Conservation (phyloP, 495 filamentous ascomycete genomes). For the Penicillium salamii region DNA sequence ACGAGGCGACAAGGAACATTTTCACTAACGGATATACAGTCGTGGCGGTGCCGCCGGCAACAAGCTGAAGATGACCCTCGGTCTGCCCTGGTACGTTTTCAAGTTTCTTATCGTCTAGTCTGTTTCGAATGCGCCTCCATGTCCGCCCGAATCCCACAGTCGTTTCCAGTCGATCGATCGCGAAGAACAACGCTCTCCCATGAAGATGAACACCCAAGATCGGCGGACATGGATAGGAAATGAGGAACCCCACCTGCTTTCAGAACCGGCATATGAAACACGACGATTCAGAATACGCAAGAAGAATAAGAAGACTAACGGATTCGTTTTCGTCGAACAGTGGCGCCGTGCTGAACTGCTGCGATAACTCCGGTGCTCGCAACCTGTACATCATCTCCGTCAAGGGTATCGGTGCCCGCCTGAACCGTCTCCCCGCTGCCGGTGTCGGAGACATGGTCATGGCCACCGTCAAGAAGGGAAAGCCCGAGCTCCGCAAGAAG, state of each 20-base stretch:
- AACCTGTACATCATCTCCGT: conserved; percentile 99
- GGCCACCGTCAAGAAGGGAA: conserved; percentile 99
- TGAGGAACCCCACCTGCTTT: conserved; percentile 1
- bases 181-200: conserved; percentile 1
- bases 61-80: conserved; percentile 99
- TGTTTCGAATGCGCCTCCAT: conserved; percentile 9
- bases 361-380: conserved; percentile 96
- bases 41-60: conserved; percentile 93
- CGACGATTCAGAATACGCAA: conserved; percentile 4
- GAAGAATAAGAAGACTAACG: conserved; percentile 19
- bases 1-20: conserved; percentile 6
- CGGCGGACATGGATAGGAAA: conserved; percentile 4
- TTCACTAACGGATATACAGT: conserved; percentile 42
- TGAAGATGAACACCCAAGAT: neutral
- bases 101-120: conserved; percentile 15
- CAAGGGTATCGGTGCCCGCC: conserved; percentile 96
- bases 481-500: conserved; percentile 99
- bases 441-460: conserved; percentile 99
- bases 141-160: conserved; percentile 8
- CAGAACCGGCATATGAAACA: neutral
- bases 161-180: conserved; percentile 9
- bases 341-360: conserved; percentile 95
- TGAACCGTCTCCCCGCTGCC: conserved; percentile 95
- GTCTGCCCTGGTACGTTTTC: conserved; percentile 92
- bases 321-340: conserved; percentile 44